Percentiles rank a stretch among this genome's conserved stretches.
These are phyloP conservation scores for Candida maesae DNA, from an alignment of 805 yeast species.

Conservation along the genomic window DNA sequence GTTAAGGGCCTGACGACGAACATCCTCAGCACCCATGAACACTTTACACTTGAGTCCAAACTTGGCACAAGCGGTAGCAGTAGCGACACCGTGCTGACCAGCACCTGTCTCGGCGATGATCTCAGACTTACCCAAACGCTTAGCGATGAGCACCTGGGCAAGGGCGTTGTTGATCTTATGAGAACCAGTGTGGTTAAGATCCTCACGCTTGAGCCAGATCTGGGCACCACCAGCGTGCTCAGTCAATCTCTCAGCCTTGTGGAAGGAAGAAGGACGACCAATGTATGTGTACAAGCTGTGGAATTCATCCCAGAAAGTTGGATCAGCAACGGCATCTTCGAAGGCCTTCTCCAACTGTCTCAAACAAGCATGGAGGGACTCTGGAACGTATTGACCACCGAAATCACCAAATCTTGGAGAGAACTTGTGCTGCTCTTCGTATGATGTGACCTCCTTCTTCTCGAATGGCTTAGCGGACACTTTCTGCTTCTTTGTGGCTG, in stretches of 20 bases:
- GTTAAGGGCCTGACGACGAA: conserved; percentile 95
- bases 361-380: conserved; percentile 87
- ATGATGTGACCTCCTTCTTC: conserved; percentile 31
- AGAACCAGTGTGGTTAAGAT: conserved; percentile 84
- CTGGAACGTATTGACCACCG: conserved; percentile 99
- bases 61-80: conserved; percentile 89
- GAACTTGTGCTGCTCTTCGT: conserved; percentile 61
- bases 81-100: conserved; percentile 92
- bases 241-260: conserved; percentile 84
- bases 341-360: conserved; percentile 86
- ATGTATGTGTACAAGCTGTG: conserved; percentile 80
- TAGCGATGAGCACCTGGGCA: conserved; percentile 78
- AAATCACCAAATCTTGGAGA: conserved; percentile 86
- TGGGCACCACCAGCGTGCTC: conserved; percentile 92
- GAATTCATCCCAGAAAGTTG: conserved; percentile 91
- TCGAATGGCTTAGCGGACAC: conserved; percentile 32
- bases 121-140: conserved; percentile 70
- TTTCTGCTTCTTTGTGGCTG: conserved; percentile 4
- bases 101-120: conserved; percentile 91
- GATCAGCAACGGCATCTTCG: conserved; percentile 85
- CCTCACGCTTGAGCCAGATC: conserved; percentile 98
- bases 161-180: conserved; percentile 84
- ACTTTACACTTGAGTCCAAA: conserved; percentile 93
- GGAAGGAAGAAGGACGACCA: conserved; percentile 94
- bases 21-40: conserved; percentile 99